Evolutionary conservation across 768 basidiomycete genomes (phyloP).

Genomic region (Multifurca ochricompacta): DNA sequence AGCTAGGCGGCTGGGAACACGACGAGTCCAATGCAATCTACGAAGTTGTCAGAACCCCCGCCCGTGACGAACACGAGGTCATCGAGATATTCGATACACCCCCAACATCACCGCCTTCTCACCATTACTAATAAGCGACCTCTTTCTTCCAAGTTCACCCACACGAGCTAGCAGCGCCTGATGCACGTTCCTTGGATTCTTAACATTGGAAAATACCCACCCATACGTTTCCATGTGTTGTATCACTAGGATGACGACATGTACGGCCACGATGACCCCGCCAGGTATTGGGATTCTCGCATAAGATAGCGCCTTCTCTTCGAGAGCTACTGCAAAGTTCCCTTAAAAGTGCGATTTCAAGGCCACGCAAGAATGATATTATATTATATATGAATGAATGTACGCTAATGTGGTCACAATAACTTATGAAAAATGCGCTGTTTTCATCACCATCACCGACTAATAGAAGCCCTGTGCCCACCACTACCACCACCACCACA

Average conservation of each 20-base stretch:
- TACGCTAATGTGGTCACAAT: too few relatives aligned
- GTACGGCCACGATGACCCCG: neutral
- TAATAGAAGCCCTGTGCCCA: conserved; percentile 5
- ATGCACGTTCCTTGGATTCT: neutral
- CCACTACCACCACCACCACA: too few relatives aligned
- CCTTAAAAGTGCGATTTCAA: neutral
- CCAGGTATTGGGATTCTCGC: neutral
- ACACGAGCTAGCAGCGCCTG: neutral
- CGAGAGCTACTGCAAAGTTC: neutral
- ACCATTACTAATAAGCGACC: neutral
- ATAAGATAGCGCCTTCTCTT: neutral
- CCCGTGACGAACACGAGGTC: conserved; percentile 16
- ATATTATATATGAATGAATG: too few relatives aligned
- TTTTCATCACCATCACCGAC: too few relatives aligned
- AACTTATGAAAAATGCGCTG: too few relatives aligned
- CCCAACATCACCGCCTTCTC: conserved; percentile 18
- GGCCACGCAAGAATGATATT: neutral
- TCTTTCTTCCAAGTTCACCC: neutral
- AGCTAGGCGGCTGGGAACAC: conserved; percentile 35
- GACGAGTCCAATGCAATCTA: conserved; percentile 38
- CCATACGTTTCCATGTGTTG: neutral
- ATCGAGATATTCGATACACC: conserved; percentile 31
- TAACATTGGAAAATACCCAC: neutral
- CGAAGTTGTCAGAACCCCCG: conserved; percentile 19
- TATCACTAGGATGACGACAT: neutral